Percentiles rank a stretch among this genome's conserved stretches.
Conservation (phyloP, 495 filamentous ascomycete genomes). For the Penicillium arizonense region DNA sequence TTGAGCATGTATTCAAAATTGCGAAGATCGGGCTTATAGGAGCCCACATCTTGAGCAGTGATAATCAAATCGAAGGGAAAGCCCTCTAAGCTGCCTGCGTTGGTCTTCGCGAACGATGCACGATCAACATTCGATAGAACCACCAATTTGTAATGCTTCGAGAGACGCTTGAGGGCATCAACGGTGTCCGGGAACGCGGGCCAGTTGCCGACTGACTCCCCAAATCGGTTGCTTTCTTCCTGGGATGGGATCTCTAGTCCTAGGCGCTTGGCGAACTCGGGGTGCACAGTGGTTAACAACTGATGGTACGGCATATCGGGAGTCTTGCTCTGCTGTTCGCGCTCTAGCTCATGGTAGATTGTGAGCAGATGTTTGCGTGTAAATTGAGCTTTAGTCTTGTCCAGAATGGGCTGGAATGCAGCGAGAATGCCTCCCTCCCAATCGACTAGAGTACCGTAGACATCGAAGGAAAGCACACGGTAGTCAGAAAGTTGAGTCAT, state of each 20-base stretch:
- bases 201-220: constrained; percentile 58
- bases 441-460: constrained; percentile 81
- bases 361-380: constrained; percentile 38
- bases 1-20: constrained; percentile 67
- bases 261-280: constrained; percentile 41
- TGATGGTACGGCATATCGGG: constrained; percentile 57
- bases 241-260: constrained; percentile 31
- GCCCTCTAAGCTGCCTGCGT: constrained; percentile 46
- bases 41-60: constrained; percentile 73
- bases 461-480: constrained; percentile 67
- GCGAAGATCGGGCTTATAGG: constrained; percentile 65
- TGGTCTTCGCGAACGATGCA: constrained; percentile 55
- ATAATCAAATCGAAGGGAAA: constrained; percentile 64
- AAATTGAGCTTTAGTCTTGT: constrained; percentile 38
- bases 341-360: constrained; percentile 42
- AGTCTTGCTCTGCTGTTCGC: constrained; percentile 41
- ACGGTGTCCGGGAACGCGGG: constrained; percentile 64
- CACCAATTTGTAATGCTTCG: constrained; percentile 63
- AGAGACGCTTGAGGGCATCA: constrained; percentile 54
- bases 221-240: constrained; percentile 41
- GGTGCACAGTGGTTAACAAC: constrained; percentile 53
- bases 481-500: constrained; percentile 42
- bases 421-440: constrained; percentile 56
- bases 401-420: constrained; percentile 42
- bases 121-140: constrained; percentile 73